Percentiles rank a stretch among this genome's conserved stretches.
Evolutionary conservation across 2,329 filamentous ascomycete species (phyloP).

Genomic region (Thelonectria olida): DNA sequence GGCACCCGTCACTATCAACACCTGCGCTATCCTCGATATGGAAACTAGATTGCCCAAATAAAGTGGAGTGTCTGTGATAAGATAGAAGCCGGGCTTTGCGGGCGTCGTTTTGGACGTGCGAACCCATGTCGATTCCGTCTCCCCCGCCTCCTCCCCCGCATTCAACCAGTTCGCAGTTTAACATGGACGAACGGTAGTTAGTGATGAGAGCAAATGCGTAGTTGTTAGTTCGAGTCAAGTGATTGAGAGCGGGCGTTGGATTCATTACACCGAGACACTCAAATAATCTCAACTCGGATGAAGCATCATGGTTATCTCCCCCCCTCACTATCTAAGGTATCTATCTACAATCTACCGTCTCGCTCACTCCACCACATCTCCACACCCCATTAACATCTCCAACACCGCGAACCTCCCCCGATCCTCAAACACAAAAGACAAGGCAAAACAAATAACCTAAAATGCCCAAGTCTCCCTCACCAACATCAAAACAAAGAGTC

Average conservation of each 20-base stretch:
- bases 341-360: no score
- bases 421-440: no score
- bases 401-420: background rate
- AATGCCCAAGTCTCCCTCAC: conserved; percentile 6
- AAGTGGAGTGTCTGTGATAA: conserved; percentile 14
- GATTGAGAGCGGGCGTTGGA: background rate
- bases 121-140: background rate
- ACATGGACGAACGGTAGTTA: background rate
- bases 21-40: conserved; percentile 19
- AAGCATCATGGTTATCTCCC: background rate
- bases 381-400: background rate
- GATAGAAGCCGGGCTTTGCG: background rate
- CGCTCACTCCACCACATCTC: background rate
- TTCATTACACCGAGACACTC: background rate
- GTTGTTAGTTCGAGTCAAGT: background rate
- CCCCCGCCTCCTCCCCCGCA: conserved; percentile 13
- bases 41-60: conserved; percentile 38
- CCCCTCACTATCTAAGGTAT: background rate
- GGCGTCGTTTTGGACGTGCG: background rate
- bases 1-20: background rate
- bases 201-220: background rate
- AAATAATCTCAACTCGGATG: no score
- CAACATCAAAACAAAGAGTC: conserved; percentile 25
- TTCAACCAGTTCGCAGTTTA: background rate
- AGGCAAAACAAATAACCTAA: no score